phyloP scores from a whole-genome alignment of 345 rosid genomes.

The Luvunga scandens region DNA sequence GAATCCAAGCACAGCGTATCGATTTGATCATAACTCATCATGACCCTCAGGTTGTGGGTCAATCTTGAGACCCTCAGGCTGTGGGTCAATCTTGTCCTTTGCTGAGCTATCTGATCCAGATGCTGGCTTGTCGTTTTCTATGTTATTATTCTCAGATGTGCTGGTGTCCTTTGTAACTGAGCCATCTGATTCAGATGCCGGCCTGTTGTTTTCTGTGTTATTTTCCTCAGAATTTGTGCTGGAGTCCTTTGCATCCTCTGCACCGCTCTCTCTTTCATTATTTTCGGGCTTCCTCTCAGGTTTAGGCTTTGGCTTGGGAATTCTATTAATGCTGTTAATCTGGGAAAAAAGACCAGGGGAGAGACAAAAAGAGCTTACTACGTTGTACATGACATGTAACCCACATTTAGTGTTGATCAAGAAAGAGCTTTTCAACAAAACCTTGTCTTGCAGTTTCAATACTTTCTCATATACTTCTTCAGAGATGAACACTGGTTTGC shows the following conservation, averaged over 20 bases:
- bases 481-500: slow-evolving; percentile 70
- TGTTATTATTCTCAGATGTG: slow-evolving; percentile 14
- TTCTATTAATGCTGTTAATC: slow-evolving; percentile 61
- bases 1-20: not conserved
- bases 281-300: slow-evolving; percentile 71
- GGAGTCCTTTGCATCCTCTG: slow-evolving; percentile 28
- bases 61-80: slow-evolving; percentile 29
- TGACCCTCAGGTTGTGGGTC: slow-evolving; percentile 33
- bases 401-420: not conserved
- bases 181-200: slow-evolving; percentile 26
- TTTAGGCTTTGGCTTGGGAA: slow-evolving; percentile 93
- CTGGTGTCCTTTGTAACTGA: slow-evolving; percentile 21
- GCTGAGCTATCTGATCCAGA: slow-evolving; percentile 24
- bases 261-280: slow-evolving; percentile 47
- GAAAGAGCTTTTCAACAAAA: slow-evolving; percentile 16
- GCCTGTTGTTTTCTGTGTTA: slow-evolving; percentile 19
- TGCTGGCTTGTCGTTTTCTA: slow-evolving; percentile 25
- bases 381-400: not conserved
- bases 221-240: slow-evolving; percentile 33
- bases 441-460: slow-evolving; percentile 75
- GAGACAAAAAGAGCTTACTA: not conserved
- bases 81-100: slow-evolving; percentile 22
- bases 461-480: slow-evolving; percentile 67
- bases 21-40: slow-evolving; percentile 59
- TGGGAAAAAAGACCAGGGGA: slow-evolving; percentile 10